Evolutionary conservation across 2,329 filamentous ascomycete genomes (phyloP).

Genomic region (Scytalidium sp.): DNA sequence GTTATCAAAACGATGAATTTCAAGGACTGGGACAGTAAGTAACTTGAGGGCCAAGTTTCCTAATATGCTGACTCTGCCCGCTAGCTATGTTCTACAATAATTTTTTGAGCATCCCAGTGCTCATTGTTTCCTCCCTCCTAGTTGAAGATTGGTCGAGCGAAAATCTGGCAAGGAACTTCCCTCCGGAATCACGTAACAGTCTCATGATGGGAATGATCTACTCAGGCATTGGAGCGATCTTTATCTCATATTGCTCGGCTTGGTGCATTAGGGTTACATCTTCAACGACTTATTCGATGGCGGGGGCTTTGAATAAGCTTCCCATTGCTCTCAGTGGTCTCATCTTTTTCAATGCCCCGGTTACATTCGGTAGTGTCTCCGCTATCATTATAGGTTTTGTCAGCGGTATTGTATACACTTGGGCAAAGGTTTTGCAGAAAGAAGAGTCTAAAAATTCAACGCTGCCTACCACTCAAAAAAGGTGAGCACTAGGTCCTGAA

Average conservation of each 20-base stretch:
- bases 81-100: slow-evolving; percentile 99
- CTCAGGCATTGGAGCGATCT: slow-evolving; percentile 88
- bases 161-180: slow-evolving; percentile 88
- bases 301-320: slow-evolving; percentile 95
- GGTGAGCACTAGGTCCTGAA: too few relatives aligned
- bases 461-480: too few relatives aligned
- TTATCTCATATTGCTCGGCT: slow-evolving; percentile 99
- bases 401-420: slow-evolving; percentile 85
- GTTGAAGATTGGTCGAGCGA: slow-evolving; percentile 87
- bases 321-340: slow-evolving; percentile 90
- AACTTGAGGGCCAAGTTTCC: background rate
- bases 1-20: slow-evolving; percentile 99
- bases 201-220: slow-evolving; percentile 89
- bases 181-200: slow-evolving; percentile 71
- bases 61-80: slow-evolving; percentile 23
- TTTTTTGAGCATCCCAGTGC: slow-evolving; percentile 89
- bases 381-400: slow-evolving; percentile 91
- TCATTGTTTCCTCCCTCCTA: slow-evolving; percentile 76
- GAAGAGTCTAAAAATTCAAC: too few relatives aligned
- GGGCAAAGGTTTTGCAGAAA: slow-evolving; percentile 88
- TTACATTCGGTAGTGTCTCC: slow-evolving; percentile 87
- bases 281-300: slow-evolving; percentile 98
- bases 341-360: slow-evolving; percentile 91
- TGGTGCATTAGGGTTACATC: slow-evolving; percentile 98
- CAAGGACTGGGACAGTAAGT: slow-evolving; percentile 98